Evolutionary conservation across 2,329 filamentous ascomycete genomes (phyloP).

Genomic region (Aspergillus calidoustus): DNA sequence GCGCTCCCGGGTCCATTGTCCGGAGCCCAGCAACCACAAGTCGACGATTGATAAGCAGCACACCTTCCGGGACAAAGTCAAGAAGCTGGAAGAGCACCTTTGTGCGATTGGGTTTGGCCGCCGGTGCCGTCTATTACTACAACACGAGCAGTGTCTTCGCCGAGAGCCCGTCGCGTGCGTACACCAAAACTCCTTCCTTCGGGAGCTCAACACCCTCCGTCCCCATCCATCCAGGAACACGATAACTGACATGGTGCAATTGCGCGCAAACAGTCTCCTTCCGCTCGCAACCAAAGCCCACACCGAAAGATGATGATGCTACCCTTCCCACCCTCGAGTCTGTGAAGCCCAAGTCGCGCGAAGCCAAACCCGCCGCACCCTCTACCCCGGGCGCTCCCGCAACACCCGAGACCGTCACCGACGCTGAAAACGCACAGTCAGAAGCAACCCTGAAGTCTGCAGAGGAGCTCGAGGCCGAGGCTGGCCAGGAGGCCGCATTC

Average conservation of each 20-base stretch:
- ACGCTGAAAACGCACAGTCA: conserved; percentile 22
- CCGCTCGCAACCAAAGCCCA: conserved; percentile 31
- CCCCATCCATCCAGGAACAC: neutral
- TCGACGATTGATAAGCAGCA: conserved; percentile 61
- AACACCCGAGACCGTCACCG: neutral
- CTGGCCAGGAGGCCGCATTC: conserved; percentile 86
- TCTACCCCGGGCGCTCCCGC: neutral
- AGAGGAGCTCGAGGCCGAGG: conserved; percentile 75
- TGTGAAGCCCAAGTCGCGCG: conserved; percentile 60
- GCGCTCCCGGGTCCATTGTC: conserved; percentile 38
- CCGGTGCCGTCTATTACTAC: conserved; percentile 86
- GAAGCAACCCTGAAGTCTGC: conserved; percentile 44
- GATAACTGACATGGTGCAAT: conserved; percentile 11
- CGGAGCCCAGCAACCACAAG: conserved; percentile 36
- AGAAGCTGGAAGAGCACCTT: conserved; percentile 81
- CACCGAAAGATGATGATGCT: conserved; percentile 50
- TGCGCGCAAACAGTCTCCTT: conserved; percentile 37
- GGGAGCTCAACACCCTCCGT: neutral
- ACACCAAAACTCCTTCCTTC: conserved; percentile 14
- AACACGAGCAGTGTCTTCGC: conserved; percentile 88
- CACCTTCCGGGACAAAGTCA: conserved; percentile 64
- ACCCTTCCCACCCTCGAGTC: conserved; percentile 69
- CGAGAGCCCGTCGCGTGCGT: conserved; percentile 76
- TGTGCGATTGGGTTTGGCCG: conserved; percentile 75
- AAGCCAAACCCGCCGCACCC: conserved; percentile 32